These are phyloP conservation scores for Pascua guehoae DNA, from an alignment of 1,284 basidiomycete genomes.

Conservation along the genomic window DNA sequence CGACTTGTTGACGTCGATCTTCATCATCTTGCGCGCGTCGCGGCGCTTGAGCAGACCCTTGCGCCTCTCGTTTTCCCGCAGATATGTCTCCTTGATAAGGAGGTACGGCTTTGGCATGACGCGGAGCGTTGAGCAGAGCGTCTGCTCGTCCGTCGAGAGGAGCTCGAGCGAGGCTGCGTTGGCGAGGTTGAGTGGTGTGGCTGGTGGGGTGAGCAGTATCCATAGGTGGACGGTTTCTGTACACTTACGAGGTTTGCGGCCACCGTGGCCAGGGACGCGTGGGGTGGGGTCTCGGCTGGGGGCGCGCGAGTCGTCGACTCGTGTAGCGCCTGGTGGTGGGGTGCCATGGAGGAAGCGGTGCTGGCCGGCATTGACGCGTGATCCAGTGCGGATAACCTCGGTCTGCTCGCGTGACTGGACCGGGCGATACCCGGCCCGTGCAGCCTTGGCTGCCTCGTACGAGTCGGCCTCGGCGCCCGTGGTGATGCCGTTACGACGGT, in stretches of 20 bases:
- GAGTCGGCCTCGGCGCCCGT: slow-evolving; percentile 81
- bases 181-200: slow-evolving; percentile 71
- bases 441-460: slow-evolving; percentile 70
- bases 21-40: slow-evolving; percentile 78
- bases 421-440: slow-evolving; percentile 47
- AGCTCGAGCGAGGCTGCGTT: slow-evolving; percentile 82
- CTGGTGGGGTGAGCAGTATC: slow-evolving; percentile 9
- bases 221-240: slow-evolving; percentile 12
- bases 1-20: slow-evolving; percentile 88
- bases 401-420: slow-evolving; percentile 33
- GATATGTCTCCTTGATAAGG: slow-evolving; percentile 83
- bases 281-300: slow-evolving; percentile 35
- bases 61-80: slow-evolving; percentile 84
- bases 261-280: slow-evolving; percentile 20
- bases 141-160: slow-evolving; percentile 77
- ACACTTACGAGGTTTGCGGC: slow-evolving; percentile 26
- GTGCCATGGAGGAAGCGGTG: slow-evolving; percentile 42
- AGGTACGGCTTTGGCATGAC: slow-evolving; percentile 90
- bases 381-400: slow-evolving; percentile 36
- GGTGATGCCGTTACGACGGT: slow-evolving; percentile 75
- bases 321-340: slow-evolving; percentile 9
- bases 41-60: slow-evolving; percentile 77
- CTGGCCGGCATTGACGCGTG: slow-evolving; percentile 42
- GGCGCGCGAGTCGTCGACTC: slow-evolving; percentile 25
- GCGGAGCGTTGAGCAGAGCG: slow-evolving; percentile 78